phyloP scores from a whole-genome alignment of 2,329 filamentous ascomycete genomes.

The Colletotrichum sidae region DNA sequence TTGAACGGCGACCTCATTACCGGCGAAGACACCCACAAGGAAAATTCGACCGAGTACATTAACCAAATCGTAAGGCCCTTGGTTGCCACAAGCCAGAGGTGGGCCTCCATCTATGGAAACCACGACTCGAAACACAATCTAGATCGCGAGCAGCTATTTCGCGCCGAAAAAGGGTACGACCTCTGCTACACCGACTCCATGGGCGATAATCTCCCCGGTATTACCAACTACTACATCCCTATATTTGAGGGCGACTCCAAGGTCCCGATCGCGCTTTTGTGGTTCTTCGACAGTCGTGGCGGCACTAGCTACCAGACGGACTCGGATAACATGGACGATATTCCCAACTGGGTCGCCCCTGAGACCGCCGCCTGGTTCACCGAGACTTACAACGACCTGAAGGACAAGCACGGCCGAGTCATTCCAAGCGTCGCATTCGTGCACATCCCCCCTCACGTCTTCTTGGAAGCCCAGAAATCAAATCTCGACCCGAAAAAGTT shows the following conservation, averaged over 20 bases:
- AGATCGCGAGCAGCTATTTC: constrained; percentile 52
- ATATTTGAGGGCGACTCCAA: constrained; percentile 30
- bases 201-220: constrained; percentile 34
- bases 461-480: constrained; percentile 34
- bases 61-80: constrained; percentile 62
- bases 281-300: constrained; percentile 68
- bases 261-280: constrained; percentile 55
- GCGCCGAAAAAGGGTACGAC: constrained; percentile 65
- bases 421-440: constrained; percentile 40
- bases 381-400: constrained; percentile 43
- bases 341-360: constrained; percentile 57
- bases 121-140: constrained; percentile 66
- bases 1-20: constrained; percentile 74
- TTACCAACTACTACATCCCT: constrained; percentile 40
- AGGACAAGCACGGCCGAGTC: constrained; percentile 35
- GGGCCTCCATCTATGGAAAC: constrained; percentile 72
- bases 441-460: constrained; percentile 38
- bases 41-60: constrained; percentile 62
- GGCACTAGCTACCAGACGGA: constrained; percentile 51
- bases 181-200: constrained; percentile 57
- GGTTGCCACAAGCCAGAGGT: constrained; percentile 56
- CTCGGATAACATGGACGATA: constrained; percentile 41
- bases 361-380: constrained; percentile 59
- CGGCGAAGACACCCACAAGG: constrained; percentile 63
- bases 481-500: constrained; percentile 49